Base-by-base conservation (phyloP, 139 green algal species). In the Picochlorum sp. region DNA sequence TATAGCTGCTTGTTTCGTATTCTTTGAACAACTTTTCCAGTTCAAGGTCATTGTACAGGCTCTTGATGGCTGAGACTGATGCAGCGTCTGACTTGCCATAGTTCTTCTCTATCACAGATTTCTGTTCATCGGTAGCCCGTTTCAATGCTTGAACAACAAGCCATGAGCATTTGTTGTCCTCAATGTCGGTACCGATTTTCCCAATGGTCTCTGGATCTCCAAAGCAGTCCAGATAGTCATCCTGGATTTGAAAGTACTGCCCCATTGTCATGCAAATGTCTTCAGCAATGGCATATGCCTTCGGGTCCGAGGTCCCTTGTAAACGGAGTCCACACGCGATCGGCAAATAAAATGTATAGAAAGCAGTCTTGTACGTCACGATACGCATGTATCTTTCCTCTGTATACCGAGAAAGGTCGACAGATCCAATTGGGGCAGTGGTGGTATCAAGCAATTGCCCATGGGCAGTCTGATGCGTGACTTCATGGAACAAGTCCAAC, bases 101-200 rank as follows among this genome's bases (percentile, higher is more conserved):
- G 75, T 95, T 86, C 0, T 79, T 82, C 81, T 90, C 80, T 54
- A 98, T 89, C 41, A 86, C 54, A 47, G 85, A 67, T 31, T 82
- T 80, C 81, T 99, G 94, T 62, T 81, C 79, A 3, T 80, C 66
- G 34, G 16, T 82, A 1, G 86, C 92, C 7, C 78, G 57, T 71
- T 90, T 41, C 66, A 98, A 79, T 14, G 88, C 94, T 24, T 91
- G 87, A 62, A 94, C 92, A 24, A 98, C 87, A 30, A 99, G 77
- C 94, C 94, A 99, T 26, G 83, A 95, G 80, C 94, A 99, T 78
- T 99, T 99, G 82, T 91, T 96, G 80, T 99, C 94, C 75, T 85
- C 65, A 61, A 99, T 98, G 78, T 99, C 94, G 28, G 94, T 99
- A 20, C 94, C 94, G 26, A 96, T 84, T 75, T 99, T 98, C 61